phyloP scores from a whole-genome alignment of 1,139 yeast genomes.

The Candida sojae region DNA sequence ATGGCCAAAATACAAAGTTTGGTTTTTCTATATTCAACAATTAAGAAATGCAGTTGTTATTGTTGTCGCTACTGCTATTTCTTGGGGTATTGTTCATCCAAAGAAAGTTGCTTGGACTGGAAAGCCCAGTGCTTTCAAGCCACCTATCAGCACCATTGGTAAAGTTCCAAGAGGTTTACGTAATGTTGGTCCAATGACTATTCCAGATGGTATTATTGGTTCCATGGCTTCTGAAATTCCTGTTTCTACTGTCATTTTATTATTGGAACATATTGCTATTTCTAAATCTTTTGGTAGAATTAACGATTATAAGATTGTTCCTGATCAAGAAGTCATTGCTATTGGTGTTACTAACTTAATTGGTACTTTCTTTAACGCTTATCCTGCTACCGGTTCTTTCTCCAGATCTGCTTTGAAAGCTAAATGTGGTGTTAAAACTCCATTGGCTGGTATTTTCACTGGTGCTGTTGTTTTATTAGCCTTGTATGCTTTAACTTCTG shows the following conservation, averaged over 20 bases:
- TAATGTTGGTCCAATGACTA: constrained; percentile 70
- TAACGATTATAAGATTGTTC: constrained; percentile 86
- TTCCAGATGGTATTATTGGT: constrained; percentile 62
- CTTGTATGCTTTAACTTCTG: constrained; percentile 75
- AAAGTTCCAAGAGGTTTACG: constrained; percentile 79
- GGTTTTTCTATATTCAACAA: constrained; percentile 71
- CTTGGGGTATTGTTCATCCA: constrained; percentile 77
- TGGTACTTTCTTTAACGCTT: constrained; percentile 90
- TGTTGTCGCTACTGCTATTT: constrained; percentile 68
- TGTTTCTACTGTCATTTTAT: constrained; percentile 76
- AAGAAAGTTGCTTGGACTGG: constrained; percentile 53
- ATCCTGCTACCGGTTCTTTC: constrained; percentile 96
- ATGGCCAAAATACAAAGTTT: constrained; percentile 57
- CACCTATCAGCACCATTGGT: constrained; percentile 68
- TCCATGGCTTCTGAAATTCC: constrained; percentile 80
- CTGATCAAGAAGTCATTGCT: constrained; percentile 93
- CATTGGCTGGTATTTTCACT: constrained; percentile 88
- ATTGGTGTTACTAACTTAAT: constrained; percentile 89
- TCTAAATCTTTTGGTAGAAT: constrained; percentile 91
- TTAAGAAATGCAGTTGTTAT: constrained; percentile 82
- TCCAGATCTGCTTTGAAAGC: constrained; percentile 93
- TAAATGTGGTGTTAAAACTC: constrained; percentile 94
- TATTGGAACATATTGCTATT: constrained; percentile 91
- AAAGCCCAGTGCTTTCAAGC: constrained; percentile 29
- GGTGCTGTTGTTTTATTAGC: constrained; percentile 89